Conservation (phyloP, 805 yeast species). For the Saccharomycopsis schoenii region DNA sequence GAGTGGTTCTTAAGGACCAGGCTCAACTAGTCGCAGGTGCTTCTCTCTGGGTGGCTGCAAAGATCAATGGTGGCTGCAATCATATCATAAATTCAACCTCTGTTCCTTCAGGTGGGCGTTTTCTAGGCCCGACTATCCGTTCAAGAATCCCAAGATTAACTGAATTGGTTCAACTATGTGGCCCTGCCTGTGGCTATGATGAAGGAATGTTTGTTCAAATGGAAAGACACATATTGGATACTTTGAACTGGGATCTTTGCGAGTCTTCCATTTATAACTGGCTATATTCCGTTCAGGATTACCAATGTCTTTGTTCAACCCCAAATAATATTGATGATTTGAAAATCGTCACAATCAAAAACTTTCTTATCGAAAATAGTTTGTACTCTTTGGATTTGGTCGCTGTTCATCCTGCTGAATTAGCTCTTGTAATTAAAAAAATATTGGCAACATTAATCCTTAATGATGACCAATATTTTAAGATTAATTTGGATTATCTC, state of each 20-base stretch:
- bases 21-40: conserved; percentile 86
- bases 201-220: conserved; percentile 58
- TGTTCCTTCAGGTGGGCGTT: conserved; percentile 49
- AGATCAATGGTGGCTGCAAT: conserved; percentile 67
- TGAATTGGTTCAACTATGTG: conserved; percentile 66
- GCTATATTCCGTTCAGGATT: conserved; percentile 38
- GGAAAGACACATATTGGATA: conserved; percentile 66
- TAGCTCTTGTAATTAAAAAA: conserved; percentile 24
- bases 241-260: conserved; percentile 62
- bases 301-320: conserved; percentile 42
- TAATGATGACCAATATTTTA: conserved; percentile 37
- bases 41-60: conserved; percentile 87
- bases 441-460: conserved; percentile 35
- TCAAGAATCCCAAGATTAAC: conserved; percentile 63
- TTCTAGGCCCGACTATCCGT: conserved; percentile 62
- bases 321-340: conserved; percentile 22
- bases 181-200: conserved; percentile 50
- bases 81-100: conserved; percentile 46
- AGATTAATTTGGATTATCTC: conserved; percentile 38
- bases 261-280: conserved; percentile 39
- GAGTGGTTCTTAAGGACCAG: conserved; percentile 78
- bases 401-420: conserved; percentile 15
- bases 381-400: conserved; percentile 14
- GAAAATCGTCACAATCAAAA: conserved; percentile 15
- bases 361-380: conserved; percentile 14